phyloP scores from a whole-genome alignment of 2,329 filamentous ascomycete genomes.

The Arthrobotrys sphaeroides region DNA sequence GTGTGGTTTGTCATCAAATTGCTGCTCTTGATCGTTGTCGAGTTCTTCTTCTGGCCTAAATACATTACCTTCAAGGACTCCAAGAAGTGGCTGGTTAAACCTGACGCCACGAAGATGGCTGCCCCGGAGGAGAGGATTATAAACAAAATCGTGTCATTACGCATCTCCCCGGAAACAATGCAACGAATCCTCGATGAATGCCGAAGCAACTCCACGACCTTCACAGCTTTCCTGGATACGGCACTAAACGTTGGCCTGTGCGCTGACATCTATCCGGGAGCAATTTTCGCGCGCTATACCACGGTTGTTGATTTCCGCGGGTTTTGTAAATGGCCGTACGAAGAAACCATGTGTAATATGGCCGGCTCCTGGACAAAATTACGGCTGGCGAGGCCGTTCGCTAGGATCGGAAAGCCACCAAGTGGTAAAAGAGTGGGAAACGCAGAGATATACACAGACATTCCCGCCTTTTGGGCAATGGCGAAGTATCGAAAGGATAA shows the following conservation, averaged over 20 bases:
- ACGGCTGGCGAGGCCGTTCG: neutral
- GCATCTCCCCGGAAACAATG: neutral
- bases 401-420: neutral
- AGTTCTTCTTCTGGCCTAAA: constrained; percentile 2
- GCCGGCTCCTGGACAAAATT: neutral
- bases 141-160: constrained; percentile 22
- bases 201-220: neutral
- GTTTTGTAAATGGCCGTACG: constrained; percentile 9
- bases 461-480: constrained; percentile 14
- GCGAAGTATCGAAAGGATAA: neutral
- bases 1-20: neutral
- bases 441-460: neutral
- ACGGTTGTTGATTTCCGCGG: neutral
- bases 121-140: constrained; percentile 4
- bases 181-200: neutral
- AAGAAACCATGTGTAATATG: constrained; percentile 16
- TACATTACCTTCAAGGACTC: constrained; percentile 8
- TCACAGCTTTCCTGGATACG: constrained; percentile 24
- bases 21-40: neutral
- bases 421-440: no score
- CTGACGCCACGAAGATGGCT: neutral
- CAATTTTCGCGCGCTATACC: neutral
- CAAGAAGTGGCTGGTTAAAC: neutral
- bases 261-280: constrained; percentile 1
- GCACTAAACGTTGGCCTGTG: neutral